These are phyloP conservation scores for Cnidoscolus chayamansa DNA, from an alignment of 441 rosid species.

Conservation along the genomic window DNA sequence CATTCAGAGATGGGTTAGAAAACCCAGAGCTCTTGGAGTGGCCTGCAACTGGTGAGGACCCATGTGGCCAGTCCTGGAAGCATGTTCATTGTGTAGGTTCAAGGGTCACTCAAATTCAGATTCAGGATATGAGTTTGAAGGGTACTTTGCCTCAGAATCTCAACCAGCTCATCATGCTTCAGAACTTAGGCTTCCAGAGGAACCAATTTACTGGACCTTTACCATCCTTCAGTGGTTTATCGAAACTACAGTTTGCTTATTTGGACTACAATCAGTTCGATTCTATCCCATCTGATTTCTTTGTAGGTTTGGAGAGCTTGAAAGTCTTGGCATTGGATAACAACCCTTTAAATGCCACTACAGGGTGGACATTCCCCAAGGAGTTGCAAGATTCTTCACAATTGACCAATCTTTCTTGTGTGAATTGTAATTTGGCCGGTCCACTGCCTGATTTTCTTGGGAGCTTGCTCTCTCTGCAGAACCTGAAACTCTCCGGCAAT, in stretches of 20 bases:
- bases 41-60: conserved; percentile 58
- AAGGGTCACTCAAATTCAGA: conserved; percentile 64
- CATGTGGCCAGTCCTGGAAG: conserved; percentile 64
- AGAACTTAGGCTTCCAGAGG: conserved; percentile 52
- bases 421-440: conserved; percentile 58
- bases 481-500: conserved; percentile 51
- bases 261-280: conserved; percentile 57
- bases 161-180: conserved; percentile 51
- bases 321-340: conserved; percentile 59
- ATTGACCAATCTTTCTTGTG: conserved; percentile 55
- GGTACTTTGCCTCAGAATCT: conserved; percentile 57
- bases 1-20: conserved; percentile 55
- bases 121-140: conserved; percentile 47
- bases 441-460: conserved; percentile 62
- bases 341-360: conserved; percentile 48
- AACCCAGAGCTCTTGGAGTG: conserved; percentile 65
- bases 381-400: conserved; percentile 49
- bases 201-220: conserved; percentile 54
- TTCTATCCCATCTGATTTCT: conserved; percentile 59
- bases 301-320: conserved; percentile 47
- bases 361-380: conserved; percentile 58
- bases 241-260: conserved; percentile 42
- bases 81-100: conserved; percentile 45
- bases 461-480: conserved; percentile 42
- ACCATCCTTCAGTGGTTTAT: conserved; percentile 56